Evolutionary conservation across 495 filamentous ascomycete species (phyloP).

Genomic region (Viridothelium virens): DNA sequence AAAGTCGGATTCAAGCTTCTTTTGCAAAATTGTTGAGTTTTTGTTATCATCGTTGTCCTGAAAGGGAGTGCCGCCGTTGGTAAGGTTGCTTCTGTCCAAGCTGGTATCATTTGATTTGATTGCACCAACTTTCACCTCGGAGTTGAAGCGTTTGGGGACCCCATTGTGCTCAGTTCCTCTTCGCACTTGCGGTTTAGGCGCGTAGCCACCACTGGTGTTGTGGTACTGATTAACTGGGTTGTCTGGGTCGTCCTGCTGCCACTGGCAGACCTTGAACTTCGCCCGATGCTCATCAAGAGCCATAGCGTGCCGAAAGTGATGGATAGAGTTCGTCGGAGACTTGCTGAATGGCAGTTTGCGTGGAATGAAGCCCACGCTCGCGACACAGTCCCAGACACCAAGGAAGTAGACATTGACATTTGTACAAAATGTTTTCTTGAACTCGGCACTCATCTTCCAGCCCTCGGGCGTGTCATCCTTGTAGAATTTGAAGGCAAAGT

Average conservation of each 20-base stretch:
- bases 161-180: neutral
- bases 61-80: neutral
- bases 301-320: conserved; percentile 37
- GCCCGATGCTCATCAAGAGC: conserved; percentile 37
- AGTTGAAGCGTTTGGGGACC: neutral
- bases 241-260: conserved; percentile 26
- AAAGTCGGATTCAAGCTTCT: conserved; percentile 21
- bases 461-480: conserved; percentile 34
- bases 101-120: neutral
- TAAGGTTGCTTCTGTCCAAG: neutral
- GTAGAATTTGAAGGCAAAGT: conserved; percentile 39
- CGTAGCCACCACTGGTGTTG: conserved; percentile 13
- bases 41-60: neutral
- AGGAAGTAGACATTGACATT: conserved; percentile 37
- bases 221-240: conserved; percentile 16
- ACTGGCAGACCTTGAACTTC: conserved; percentile 37
- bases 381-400: conserved; percentile 38
- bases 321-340: conserved; percentile 32
- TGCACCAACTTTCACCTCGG: neutral
- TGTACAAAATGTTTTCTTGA: conserved; percentile 39
- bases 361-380: conserved; percentile 37
- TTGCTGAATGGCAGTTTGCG: conserved; percentile 36
- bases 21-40: conserved; percentile 1
- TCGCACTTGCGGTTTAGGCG: neutral
- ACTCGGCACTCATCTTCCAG: conserved; percentile 33